Conservation (phyloP, 2,329 filamentous ascomycete species). For the Ustilaginoidea virens region DNA sequence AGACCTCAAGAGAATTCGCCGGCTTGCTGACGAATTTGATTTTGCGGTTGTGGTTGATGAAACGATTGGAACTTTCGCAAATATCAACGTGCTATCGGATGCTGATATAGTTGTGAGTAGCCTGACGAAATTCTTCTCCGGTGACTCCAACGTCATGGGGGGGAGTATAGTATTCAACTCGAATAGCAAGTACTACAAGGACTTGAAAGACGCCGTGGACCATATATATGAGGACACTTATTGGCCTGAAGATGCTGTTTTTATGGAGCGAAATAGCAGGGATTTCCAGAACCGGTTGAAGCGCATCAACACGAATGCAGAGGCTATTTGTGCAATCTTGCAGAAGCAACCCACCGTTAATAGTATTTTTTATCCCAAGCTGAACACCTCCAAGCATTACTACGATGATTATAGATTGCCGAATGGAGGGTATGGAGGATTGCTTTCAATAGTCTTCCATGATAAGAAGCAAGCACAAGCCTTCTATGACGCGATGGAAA, state of each 20-base stretch:
- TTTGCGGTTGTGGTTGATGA: constrained; percentile 91
- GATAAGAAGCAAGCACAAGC: constrained; percentile 52
- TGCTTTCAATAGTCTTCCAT: constrained; percentile 74
- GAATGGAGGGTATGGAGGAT: constrained; percentile 72
- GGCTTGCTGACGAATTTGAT: constrained; percentile 65
- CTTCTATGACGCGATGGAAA: constrained; percentile 77
- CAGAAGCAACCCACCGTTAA: constrained; percentile 48
- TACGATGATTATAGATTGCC: constrained; percentile 69
- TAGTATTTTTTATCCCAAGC: constrained; percentile 75
- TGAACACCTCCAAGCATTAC: constrained; percentile 47
- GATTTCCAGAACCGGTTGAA: constrained; percentile 76
- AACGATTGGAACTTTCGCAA: constrained; percentile 91
- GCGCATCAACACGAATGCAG: constrained; percentile 73
- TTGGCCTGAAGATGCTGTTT: constrained; percentile 87
- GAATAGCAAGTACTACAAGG: constrained; percentile 51
- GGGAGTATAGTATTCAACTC: constrained; percentile 55
- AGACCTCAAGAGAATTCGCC: constrained; percentile 66
- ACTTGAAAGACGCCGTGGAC: constrained; percentile 50
- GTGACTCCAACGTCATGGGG: constrained; percentile 97
- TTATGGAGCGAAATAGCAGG: constrained; percentile 90
- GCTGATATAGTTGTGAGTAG: constrained; percentile 90
- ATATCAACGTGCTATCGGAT: constrained; percentile 79
- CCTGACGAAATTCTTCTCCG: constrained; percentile 92
- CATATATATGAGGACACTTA: constrained; percentile 72
- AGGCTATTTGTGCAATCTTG: constrained; percentile 64